Evolutionary conservation across 495 filamentous ascomycete species (phyloP).

Genomic region (Chlorociboria aeruginascens): DNA sequence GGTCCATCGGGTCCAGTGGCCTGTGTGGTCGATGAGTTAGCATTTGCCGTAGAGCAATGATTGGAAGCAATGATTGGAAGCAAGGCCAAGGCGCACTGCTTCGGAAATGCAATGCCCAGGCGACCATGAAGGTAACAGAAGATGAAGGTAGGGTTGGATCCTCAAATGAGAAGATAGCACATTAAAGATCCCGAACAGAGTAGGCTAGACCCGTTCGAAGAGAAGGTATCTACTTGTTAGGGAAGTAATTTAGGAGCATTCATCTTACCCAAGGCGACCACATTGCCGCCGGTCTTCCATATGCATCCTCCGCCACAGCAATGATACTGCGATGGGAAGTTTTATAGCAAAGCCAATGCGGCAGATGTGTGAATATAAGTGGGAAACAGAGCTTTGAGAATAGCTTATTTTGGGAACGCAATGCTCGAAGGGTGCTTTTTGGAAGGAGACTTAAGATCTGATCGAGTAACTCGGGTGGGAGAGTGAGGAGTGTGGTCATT

Average conservation of each 20-base stretch:
- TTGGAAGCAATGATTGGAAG: no score
- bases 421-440: neutral
- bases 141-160: no score
- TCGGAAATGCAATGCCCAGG: no score
- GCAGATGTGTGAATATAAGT: conserved; percentile 5
- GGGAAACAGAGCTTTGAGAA: conserved; percentile 5
- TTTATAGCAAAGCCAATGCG: conserved; percentile 5
- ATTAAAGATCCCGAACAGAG: no score
- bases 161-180: no score
- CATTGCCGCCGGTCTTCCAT: conserved; percentile 9
- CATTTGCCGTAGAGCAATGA: neutral
- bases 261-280: conserved; percentile 11
- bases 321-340: conserved; percentile 4
- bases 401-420: neutral
- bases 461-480: conserved; percentile 2
- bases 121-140: no score
- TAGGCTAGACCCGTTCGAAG: neutral
- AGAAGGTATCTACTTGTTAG: neutral
- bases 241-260: no score
- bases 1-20: neutral
- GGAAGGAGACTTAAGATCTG: conserved; percentile 7
- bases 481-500: neutral
- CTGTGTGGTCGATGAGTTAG: neutral
- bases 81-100: no score
- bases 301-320: conserved; percentile 3